A percentile compares a stretch with the other conserved stretches of the same genome.
Evolutionary conservation across 495 filamentous ascomycete species (phyloP).

Genomic region (Melanomma pulvis-pyrius): DNA sequence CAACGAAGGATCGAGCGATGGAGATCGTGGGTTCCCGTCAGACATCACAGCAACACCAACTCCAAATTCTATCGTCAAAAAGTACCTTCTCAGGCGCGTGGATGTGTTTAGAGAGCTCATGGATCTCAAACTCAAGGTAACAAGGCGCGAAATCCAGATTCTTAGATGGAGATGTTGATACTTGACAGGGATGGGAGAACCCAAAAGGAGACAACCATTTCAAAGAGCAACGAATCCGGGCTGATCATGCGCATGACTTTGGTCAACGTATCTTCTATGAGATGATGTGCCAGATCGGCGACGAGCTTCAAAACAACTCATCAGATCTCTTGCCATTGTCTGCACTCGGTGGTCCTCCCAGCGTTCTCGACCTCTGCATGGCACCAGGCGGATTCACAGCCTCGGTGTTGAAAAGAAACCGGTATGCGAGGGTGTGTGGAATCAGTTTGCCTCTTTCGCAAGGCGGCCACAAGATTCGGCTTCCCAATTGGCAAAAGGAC

Average conservation of each 20-base stretch:
- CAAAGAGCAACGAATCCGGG: constrained; percentile 41
- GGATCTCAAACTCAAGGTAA: constrained; percentile 6
- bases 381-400: constrained; percentile 59
- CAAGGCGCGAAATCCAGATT: neutral
- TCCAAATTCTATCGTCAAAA: constrained; percentile 14
- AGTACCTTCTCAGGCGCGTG: constrained; percentile 5
- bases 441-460: constrained; percentile 43
- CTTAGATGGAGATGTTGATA: neutral
- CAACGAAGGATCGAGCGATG: no score
- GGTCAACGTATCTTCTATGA: constrained; percentile 38
- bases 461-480: constrained; percentile 52
- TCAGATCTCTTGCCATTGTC: constrained; percentile 23
- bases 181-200: constrained; percentile 51
- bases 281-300: constrained; percentile 46
- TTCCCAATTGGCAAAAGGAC: constrained; percentile 29
- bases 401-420: constrained; percentile 46
- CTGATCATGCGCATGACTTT: constrained; percentile 41
- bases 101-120: constrained; percentile 14
- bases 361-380: constrained; percentile 60
- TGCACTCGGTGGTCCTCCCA: neutral
- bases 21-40: no score
- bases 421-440: constrained; percentile 43
- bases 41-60: constrained; percentile 5
- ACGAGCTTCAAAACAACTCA: constrained; percentile 40
- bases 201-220: constrained; percentile 50